Evolutionary conservation across 768 basidiomycete species (phyloP).

Genomic region (Psilocybe tampanensis): DNA sequence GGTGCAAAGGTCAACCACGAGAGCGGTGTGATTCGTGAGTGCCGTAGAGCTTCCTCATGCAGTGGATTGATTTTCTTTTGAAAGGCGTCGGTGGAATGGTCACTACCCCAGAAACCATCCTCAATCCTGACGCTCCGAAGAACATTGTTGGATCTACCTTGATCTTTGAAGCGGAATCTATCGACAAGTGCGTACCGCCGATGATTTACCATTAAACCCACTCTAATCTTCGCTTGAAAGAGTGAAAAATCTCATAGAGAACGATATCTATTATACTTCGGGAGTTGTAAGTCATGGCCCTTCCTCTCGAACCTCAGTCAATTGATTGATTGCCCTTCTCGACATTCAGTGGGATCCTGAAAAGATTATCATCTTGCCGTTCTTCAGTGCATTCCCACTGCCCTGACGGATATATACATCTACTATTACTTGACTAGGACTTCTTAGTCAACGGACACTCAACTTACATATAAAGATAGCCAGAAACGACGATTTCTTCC

Average conservation of each 20-base stretch:
- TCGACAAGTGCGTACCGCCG: slow-evolving; percentile 42
- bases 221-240: slow-evolving; percentile 21
- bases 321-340: neutral
- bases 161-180: slow-evolving; percentile 53
- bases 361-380: slow-evolving; percentile 52
- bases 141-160: slow-evolving; percentile 66
- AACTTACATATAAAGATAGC: neutral
- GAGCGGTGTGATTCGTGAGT: slow-evolving; percentile 55
- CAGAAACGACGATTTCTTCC: neutral
- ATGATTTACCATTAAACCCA: slow-evolving; percentile 17
- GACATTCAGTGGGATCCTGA: slow-evolving; percentile 67
- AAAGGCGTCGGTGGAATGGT: slow-evolving; percentile 61
- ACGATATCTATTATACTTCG: slow-evolving; percentile 43
- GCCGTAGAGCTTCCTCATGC: neutral
- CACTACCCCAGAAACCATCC: slow-evolving; percentile 59
- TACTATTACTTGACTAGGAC: neutral
- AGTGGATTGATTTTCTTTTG: neutral
- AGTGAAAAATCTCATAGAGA: slow-evolving; percentile 40
- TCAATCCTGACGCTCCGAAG: slow-evolving; percentile 44
- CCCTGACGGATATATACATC: slow-evolving; percentile 9
- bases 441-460: neutral
- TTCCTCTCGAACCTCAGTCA: neutral
- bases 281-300: slow-evolving; percentile 33
- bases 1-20: slow-evolving; percentile 41
- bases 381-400: slow-evolving; percentile 29